Conservation (phyloP, 805 yeast genomes). For the Schizosaccharomyces osmophilus region DNA sequence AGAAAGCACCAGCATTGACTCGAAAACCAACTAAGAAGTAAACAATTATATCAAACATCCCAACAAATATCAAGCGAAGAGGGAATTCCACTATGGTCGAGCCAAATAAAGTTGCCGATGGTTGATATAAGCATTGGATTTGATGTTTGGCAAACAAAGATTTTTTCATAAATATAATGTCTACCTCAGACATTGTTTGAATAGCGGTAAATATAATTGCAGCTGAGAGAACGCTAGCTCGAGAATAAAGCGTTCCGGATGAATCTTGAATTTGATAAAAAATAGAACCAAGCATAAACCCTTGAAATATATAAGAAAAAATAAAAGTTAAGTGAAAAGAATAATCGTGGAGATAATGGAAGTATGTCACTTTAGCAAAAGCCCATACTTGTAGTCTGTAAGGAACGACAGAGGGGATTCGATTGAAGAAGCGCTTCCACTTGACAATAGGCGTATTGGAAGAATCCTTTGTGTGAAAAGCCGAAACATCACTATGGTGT, state of each 20-base stretch:
- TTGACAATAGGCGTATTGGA: conserved; percentile 18
- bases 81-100: conserved; percentile 39
- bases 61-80: conserved; percentile 19
- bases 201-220: conserved; percentile 26
- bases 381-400: conserved; percentile 22
- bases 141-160: conserved; percentile 48
- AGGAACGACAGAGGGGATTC: conserved; percentile 22
- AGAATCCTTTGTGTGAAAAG: conserved; percentile 13
- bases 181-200: conserved; percentile 31
- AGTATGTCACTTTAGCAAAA: background rate
- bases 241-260: conserved; percentile 32
- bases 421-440: conserved; percentile 3
- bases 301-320: conserved; percentile 18
- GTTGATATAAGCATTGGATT: conserved; percentile 45
- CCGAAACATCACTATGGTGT: conserved; percentile 9
- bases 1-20: conserved; percentile 28
- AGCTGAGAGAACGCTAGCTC: conserved; percentile 38
- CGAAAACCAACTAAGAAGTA: conserved; percentile 35
- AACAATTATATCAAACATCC: conserved; percentile 22
- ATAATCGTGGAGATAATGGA: background rate
- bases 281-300: conserved; percentile 38
- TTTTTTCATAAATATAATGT: conserved; percentile 24
- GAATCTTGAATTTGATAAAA: conserved; percentile 26
- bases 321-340: background rate
- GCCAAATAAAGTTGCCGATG: conserved; percentile 49